These are phyloP conservation scores for Schwanniomyces occidentalis DNA, from an alignment of 805 yeast genomes.

Conservation along the genomic window DNA sequence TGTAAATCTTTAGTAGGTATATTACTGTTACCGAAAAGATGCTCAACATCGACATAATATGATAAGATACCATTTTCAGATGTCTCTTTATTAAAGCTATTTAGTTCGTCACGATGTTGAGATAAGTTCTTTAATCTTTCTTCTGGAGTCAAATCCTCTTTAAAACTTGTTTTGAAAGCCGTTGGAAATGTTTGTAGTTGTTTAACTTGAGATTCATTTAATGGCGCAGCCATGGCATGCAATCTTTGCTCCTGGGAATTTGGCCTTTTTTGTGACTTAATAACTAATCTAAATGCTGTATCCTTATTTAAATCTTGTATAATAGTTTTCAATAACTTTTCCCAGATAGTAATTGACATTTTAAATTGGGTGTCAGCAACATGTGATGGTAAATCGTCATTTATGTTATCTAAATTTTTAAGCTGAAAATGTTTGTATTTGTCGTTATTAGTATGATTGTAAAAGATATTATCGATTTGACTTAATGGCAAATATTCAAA, in stretches of 20 bases:
- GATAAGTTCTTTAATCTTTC: constrained; percentile 23
- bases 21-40: constrained; percentile 18
- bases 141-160: constrained; percentile 22
- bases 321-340: constrained; percentile 27
- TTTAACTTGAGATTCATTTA: constrained; percentile 19
- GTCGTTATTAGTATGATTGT: constrained; percentile 12
- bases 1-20: constrained; percentile 14
- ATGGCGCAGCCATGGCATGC: constrained; percentile 32
- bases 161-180: constrained; percentile 32
- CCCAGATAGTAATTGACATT: constrained; percentile 54
- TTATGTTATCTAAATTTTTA: constrained; percentile 21
- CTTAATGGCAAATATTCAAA: constrained; percentile 81
- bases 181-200: constrained; percentile 25
- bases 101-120: constrained; percentile 24
- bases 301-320: constrained; percentile 24
- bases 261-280: constrained; percentile 12
- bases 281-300: constrained; percentile 29
- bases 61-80: constrained; percentile 18
- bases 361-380: constrained; percentile 73
- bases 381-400: constrained; percentile 40
- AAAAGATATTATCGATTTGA: constrained; percentile 59
- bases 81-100: constrained; percentile 22
- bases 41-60: constrained; percentile 22
- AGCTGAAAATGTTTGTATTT: constrained; percentile 14
- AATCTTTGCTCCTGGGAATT: constrained; percentile 10